These are phyloP conservation scores for Odonthalia washingtoniensis DNA, from an alignment of 31 red algal genomes.

Conservation along the genomic window DNA sequence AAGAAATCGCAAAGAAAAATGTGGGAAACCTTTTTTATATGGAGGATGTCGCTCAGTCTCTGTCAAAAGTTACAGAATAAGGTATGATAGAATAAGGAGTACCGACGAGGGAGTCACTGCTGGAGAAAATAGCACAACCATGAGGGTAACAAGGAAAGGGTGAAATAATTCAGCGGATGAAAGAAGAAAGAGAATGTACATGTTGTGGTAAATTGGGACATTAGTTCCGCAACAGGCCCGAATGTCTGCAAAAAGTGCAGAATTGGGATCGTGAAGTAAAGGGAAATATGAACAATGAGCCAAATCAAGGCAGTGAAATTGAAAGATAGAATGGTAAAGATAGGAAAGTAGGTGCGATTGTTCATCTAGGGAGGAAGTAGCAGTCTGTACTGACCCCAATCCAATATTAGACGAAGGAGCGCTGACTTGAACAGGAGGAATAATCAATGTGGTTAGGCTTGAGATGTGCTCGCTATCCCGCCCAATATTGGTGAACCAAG, in stretches of 20 bases:
- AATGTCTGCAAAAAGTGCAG: background rate
- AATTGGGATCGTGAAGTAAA: background rate
- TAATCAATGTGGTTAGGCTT: background rate
- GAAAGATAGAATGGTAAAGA: background rate
- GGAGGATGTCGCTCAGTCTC: no score
- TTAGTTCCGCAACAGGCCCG: background rate
- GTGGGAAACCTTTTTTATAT: no score
- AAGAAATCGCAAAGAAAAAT: no score
- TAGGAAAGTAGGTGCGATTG: no score
- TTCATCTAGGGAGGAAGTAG: background rate
- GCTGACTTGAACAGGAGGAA: background rate
- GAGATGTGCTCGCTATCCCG: background rate
- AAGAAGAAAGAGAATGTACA: background rate
- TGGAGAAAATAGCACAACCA: no score
- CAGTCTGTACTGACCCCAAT: background rate
- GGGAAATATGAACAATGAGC: background rate
- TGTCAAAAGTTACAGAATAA: no score
- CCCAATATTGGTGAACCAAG: background rate
- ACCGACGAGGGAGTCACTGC: no score
- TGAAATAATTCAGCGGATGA: no score
- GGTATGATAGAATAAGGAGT: no score
- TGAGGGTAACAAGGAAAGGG: no score
- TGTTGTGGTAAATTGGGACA: background rate
- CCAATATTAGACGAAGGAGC: slow-evolving; percentile 16
- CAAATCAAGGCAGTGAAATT: background rate